Base-by-base conservation (phyloP, 495 filamentous ascomycete genomes). In the Friedmanniomyces simplex region DNA sequence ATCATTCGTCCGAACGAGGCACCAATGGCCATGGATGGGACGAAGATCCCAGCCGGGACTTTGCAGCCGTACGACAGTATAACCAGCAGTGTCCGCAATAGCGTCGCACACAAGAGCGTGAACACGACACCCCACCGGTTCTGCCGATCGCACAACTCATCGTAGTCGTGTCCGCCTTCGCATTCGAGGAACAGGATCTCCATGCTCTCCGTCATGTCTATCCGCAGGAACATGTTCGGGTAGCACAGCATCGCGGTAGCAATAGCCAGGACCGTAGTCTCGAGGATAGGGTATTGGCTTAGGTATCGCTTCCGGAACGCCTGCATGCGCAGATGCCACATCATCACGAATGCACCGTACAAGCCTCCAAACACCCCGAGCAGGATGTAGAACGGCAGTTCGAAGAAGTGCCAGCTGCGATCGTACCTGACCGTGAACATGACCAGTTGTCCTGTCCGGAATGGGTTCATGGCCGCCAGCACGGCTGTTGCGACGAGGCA, bases 181-280 rank as follows among this genome's bases (percentile, higher is more conserved):
- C 93, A 98, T 72, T 98, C 94, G 13, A 84, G 78, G 69, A 98
- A 98, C 1, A 98, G 74, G 59, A 95, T 95, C 69, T 96, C 90
- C 93, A 98, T 97, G 74, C 88, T 95, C 72, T 96, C 90, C 0
- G 93, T 96, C 93, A 98, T 97, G 71, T 98, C 95, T 65, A 98
- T 96, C 61, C 87, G 80, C 50, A 98, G 69, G 64, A 98, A 97
- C 70, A 88, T 90, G 68, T 97, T 98, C 1, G 90, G 93, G 65
- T 91, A 98, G 72, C 93, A 97, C 7, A 97, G 76, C 52, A 97
- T 75, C 2, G 91, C 94, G 12, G 93, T 97, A 8, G 81, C 77
- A 0, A 80, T 80, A 1, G 93, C 91, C 52, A 97, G 76, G 36
- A 95, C 66, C 1, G 89, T 89, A 7, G 89, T 84, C 71, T 98